Conservation (phyloP, 345 rosid genomes). For the Eucalyptus erythrocorys region DNA sequence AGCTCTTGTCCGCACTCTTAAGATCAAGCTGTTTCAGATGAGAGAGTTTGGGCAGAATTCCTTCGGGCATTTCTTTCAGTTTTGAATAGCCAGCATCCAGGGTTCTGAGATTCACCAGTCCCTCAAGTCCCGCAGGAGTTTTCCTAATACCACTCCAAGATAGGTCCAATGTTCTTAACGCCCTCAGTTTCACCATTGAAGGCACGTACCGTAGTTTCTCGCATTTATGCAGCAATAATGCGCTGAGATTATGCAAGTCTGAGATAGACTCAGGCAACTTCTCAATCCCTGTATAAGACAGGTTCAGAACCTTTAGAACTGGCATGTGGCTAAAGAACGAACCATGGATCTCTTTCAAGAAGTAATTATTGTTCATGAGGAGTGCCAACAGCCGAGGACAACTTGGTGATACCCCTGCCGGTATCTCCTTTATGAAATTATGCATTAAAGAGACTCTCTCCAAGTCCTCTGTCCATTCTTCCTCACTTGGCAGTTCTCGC, state of each 20-base stretch:
- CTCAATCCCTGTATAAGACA: not conserved
- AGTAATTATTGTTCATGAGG: not conserved
- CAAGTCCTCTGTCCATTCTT: not conserved
- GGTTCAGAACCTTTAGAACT: not conserved
- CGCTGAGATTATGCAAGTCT: not conserved
- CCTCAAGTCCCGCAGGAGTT: conserved; percentile 2
- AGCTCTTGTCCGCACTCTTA: not conserved
- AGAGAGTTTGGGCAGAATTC: not conserved
- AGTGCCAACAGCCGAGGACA: conserved; percentile 4
- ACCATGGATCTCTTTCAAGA: not conserved
- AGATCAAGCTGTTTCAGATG: not conserved
- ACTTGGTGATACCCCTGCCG: not conserved
- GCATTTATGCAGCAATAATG: not conserved
- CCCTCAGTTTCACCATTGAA: not conserved
- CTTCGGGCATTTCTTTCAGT: not conserved
- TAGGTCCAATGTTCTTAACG: conserved; percentile 2
- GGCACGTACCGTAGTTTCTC: not conserved
- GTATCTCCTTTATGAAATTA: not conserved
- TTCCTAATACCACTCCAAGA: not conserved
- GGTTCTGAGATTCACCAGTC: not conserved
- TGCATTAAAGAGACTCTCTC: not conserved
- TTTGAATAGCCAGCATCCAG: not conserved
- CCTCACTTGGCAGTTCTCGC: not conserved
- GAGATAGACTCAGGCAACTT: conserved; percentile 2
- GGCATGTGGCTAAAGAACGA: conserved; percentile 1